phyloP scores from a whole-genome alignment of 352 stramenopile genomes.

The Phytophthora melonis region DNA sequence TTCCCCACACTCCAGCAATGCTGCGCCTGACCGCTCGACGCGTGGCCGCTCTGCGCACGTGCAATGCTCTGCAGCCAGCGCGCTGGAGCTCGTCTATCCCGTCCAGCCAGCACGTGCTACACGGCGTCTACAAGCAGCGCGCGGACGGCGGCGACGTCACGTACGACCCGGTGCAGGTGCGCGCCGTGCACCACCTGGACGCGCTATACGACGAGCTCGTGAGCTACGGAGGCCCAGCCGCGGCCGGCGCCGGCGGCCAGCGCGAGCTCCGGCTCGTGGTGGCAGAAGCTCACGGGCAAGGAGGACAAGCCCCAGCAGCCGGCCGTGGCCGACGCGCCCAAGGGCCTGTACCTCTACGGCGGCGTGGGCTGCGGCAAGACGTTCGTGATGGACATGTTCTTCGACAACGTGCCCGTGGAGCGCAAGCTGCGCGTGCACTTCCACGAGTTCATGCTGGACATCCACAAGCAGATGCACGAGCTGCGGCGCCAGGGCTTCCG shows the following conservation, averaged over 20 bases:
- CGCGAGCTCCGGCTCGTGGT: conserved; percentile 47
- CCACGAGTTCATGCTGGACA: conserved; percentile 98
- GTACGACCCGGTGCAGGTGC: conserved; percentile 77
- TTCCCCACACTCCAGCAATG: conserved; percentile 12
- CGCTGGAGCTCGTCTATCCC: conserved; percentile 29
- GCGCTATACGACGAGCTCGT: conserved; percentile 64
- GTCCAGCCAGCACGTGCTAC: conserved; percentile 39
- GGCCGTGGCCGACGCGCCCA: conserved; percentile 56
- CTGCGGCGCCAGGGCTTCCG: conserved; percentile 90
- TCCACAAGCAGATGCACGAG: conserved; percentile 96
- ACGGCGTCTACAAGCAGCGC: conserved; percentile 67
- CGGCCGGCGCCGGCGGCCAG: not conserved
- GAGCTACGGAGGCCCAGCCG: conserved; percentile 55
- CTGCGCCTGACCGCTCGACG: conserved; percentile 22
- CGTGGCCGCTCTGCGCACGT: not conserved
- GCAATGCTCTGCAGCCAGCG: not conserved
- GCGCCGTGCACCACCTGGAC: conserved; percentile 73
- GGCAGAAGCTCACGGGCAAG: conserved; percentile 59
- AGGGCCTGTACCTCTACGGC: conserved; percentile 97
- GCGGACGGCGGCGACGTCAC: conserved; percentile 65
- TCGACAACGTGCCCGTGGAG: conserved; percentile 74
- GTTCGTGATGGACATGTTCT: conserved; percentile 98
- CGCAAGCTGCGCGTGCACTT: conserved; percentile 96
- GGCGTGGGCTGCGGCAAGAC: conserved; percentile 96
- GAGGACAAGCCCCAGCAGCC: conserved; percentile 17